Percentiles rank a stretch among this genome's conserved stretches.
phyloP scores from a whole-genome alignment of 345 rosid genomes.

The Cochlearia excelsa region DNA sequence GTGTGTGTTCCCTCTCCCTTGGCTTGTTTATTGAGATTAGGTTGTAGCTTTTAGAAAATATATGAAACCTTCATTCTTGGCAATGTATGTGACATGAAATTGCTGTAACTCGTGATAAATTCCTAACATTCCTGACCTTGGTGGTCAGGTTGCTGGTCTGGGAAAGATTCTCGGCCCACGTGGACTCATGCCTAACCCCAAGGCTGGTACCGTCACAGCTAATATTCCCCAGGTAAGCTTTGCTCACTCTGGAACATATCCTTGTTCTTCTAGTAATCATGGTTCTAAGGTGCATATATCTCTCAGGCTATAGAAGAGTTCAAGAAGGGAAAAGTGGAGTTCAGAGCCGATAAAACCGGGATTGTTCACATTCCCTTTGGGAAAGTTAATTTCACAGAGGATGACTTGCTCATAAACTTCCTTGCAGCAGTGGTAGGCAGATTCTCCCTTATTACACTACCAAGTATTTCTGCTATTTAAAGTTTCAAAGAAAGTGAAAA shows the following conservation, averaged over 20 bases:
- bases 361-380: slow-evolving; percentile 96
- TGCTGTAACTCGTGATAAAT: not conserved
- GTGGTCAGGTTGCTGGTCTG: slow-evolving; percentile 78
- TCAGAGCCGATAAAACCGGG: slow-evolving; percentile 95
- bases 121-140: slow-evolving; percentile 21
- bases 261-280: slow-evolving; percentile 13
- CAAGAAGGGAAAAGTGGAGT: slow-evolving; percentile 93
- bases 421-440: slow-evolving; percentile 70
- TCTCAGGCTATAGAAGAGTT: slow-evolving; percentile 92
- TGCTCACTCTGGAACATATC: slow-evolving; percentile 7
- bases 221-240: slow-evolving; percentile 77
- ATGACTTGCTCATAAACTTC: slow-evolving; percentile 77
- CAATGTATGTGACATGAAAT: not conserved
- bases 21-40: not conserved
- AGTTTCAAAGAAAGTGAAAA: slow-evolving; percentile 6
- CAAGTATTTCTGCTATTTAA: not conserved
- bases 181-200: slow-evolving; percentile 99
- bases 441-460: not conserved
- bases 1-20: not conserved
- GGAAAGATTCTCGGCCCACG: slow-evolving; percentile 98
- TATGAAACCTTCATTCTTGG: not conserved
- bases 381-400: slow-evolving; percentile 67
- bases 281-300: slow-evolving; percentile 13
- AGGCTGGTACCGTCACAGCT: slow-evolving; percentile 91
- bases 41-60: not conserved